Evolutionary conservation across 371 early-diverging fungal genomes (phyloP).

Genomic region (Blakeslea trispora): DNA sequence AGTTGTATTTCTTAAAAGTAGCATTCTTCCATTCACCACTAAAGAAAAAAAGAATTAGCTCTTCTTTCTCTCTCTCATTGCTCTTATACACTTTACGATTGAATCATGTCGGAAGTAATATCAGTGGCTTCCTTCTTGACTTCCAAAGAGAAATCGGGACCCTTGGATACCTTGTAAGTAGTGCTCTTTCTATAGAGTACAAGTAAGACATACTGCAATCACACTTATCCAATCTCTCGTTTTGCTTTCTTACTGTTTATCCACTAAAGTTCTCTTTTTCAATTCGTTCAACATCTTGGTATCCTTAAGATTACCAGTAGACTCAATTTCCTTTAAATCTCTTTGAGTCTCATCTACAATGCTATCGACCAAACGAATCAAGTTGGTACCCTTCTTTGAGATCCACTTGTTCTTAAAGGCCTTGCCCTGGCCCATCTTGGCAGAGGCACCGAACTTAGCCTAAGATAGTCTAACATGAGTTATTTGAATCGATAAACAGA

Average conservation of each 20-base stretch:
- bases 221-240: no score
- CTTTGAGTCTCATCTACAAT: conserved; percentile 85
- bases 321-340: conserved; percentile 71
- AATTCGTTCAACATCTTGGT: conserved; percentile 77
- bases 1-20: conserved; percentile 99
- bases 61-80: no score
- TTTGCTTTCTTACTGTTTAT: conserved; percentile 62
- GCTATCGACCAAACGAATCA: conserved; percentile 71
- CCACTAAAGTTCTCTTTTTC: conserved; percentile 87
- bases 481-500: no score
- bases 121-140: conserved; percentile 92
- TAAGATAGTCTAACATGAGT: conserved; percentile 4
- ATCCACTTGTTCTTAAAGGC: conserved; percentile 98
- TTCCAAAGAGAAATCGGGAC: conserved; percentile 82
- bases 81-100: conserved; percentile 53
- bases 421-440: conserved; percentile 92
- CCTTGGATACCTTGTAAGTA: conserved; percentile 89
- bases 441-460: conserved; percentile 69
- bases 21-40: conserved; percentile 92
- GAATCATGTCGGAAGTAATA: conserved; percentile 95
- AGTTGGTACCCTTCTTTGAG: conserved; percentile 73
- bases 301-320: conserved; percentile 64
- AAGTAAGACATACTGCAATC: no score
- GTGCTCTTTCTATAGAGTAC: conserved; percentile 84
- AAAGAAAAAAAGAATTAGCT: no score